Base-by-base conservation (phyloP, 768 basidiomycete species). In the Tricholoma furcatifolium region DNA sequence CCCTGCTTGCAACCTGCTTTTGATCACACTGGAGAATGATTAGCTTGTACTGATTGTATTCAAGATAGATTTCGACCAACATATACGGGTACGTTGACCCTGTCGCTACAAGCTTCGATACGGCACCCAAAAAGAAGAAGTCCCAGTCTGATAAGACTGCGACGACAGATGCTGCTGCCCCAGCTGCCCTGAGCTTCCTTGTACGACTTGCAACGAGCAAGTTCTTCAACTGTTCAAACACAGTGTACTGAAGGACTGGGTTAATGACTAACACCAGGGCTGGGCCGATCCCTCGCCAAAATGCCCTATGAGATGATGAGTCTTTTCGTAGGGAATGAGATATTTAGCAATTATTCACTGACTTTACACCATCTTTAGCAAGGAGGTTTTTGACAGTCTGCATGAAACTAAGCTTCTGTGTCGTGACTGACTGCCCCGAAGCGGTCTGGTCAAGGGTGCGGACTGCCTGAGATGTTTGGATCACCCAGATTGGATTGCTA, bases 401-500 rank as follows among this genome's bases (percentile, higher is more conserved):
- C 15, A 85, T 51, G 49, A 89, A 75, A 11, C 84, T 79, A 20
- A 85, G 79, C 55, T 82, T 83, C 64, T 71, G 65, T 6, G 69
- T 53, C 8, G 60, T 54, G 18, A 67, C 66, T 24, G 65, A 53
- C 10, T 67, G 58, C 39, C 72, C 70, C 6, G 67, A 35, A n/a
- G 58, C 59, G 10, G 59, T 50, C 36, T 57, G 46, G 34, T 76
- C 65, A 68, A 83, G 68, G 31, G 81, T 83, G 45, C 76, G 79
- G 30, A 88, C 86, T 8, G 89, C 86, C 67, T 96, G 93, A 7
- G 87, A 87, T 5, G 93, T 93, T 67, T 98, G 94, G 18, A 98
- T 78, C 43, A 97, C 93, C 97, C 97, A 99, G 55, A 98, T 88
- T 2, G 96, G 96, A 70, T 98, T 98, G 66, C 85, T 89, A 57